phyloP scores from a whole-genome alignment of 2,329 filamentous ascomycete species.

The Aspergillus vadensis region DNA sequence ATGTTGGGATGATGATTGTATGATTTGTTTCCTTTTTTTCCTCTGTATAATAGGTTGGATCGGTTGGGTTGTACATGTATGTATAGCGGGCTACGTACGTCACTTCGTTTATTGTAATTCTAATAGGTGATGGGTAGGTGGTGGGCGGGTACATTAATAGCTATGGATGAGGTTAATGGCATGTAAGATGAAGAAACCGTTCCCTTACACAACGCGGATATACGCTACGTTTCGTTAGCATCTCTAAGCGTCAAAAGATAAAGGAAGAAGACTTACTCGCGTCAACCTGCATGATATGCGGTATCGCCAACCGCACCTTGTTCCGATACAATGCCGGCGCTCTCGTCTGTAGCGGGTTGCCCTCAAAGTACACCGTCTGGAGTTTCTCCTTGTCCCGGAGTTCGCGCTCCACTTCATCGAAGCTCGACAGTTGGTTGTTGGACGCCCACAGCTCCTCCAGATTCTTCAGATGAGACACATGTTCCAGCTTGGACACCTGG shows the following conservation, averaged over 20 bases:
- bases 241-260: neutral
- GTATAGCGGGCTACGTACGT: neutral
- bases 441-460: slow-evolving; percentile 95
- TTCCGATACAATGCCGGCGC: slow-evolving; percentile 88
- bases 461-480: slow-evolving; percentile 67
- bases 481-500: slow-evolving; percentile 71
- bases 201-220: slow-evolving; percentile 25
- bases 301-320: slow-evolving; percentile 84
- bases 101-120: neutral
- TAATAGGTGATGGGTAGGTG: neutral
- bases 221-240: slow-evolving; percentile 30
- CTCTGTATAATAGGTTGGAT: neutral
- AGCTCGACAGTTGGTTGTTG: slow-evolving; percentile 78
- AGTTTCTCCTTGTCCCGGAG: slow-evolving; percentile 77
- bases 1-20: too few relatives aligned
- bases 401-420: slow-evolving; percentile 75
- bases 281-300: slow-evolving; percentile 90
- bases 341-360: slow-evolving; percentile 80
- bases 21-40: neutral
- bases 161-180: neutral
- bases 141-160: neutral
- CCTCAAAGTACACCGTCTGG: slow-evolving; percentile 94
- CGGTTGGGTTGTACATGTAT: neutral
- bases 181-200: neutral
- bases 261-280: slow-evolving; percentile 64